Conservation (phyloP, 441 rosid genomes). For the Daphne laureola region DNA sequence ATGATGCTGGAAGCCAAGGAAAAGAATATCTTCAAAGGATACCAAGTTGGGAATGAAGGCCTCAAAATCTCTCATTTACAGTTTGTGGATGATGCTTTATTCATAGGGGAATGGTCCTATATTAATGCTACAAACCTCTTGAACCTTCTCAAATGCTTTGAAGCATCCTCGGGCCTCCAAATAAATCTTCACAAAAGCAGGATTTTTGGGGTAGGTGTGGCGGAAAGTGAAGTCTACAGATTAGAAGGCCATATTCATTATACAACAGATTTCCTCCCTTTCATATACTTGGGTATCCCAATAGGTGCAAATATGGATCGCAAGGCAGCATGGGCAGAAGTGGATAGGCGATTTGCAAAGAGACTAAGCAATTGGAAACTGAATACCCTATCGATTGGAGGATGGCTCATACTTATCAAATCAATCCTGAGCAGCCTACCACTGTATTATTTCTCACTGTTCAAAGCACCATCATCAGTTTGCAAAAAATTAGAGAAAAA, state of each 20-base stretch:
- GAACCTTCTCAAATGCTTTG: too few relatives aligned
- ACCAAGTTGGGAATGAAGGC: not conserved
- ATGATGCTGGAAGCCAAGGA: not conserved
- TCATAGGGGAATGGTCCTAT: not conserved
- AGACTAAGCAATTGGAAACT: too few relatives aligned
- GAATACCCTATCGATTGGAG: too few relatives aligned
- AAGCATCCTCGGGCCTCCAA: not conserved
- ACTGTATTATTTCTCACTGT: too few relatives aligned
- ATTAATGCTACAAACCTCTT: too few relatives aligned
- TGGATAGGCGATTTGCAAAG: too few relatives aligned
- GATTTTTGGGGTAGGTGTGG: not conserved
- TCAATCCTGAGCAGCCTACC: too few relatives aligned
- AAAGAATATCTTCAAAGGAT: not conserved
- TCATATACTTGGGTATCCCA: not conserved
- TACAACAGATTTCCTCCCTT: not conserved
- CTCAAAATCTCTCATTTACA: not conserved
- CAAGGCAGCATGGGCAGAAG: too few relatives aligned
- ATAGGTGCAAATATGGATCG: too few relatives aligned
- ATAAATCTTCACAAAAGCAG: not conserved
- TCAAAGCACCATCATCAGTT: too few relatives aligned
- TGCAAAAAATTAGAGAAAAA: too few relatives aligned
- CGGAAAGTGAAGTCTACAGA: not conserved
- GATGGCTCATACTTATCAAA: too few relatives aligned
- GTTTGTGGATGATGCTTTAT: not conserved
- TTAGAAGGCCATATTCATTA: not conserved